Evolutionary conservation across 306 rosid genomes (phyloP).

Genomic region (Pyrus bretschneideri): DNA sequence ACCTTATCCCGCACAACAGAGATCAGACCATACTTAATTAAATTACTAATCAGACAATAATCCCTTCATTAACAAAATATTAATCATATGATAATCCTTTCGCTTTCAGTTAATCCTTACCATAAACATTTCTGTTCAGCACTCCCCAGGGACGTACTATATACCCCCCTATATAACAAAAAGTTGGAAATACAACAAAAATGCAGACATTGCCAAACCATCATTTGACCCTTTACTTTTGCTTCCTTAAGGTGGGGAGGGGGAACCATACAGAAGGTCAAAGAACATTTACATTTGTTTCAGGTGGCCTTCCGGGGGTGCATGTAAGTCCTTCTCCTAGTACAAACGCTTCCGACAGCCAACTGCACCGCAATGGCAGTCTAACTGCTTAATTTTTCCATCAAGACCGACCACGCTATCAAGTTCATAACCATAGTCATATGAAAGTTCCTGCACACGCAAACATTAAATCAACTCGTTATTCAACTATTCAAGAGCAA

Average conservation of each 20-base stretch:
- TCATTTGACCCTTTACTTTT: not conserved
- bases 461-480: not conserved
- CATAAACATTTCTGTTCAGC: not conserved
- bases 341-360: conserved; percentile 31
- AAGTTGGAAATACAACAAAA: not conserved
- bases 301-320: not conserved
- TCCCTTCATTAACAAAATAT: not conserved
- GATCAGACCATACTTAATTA: not conserved
- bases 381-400: conserved; percentile 19
- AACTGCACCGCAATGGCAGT: conserved; percentile 25
- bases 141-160: not conserved
- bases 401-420: conserved; percentile 27
- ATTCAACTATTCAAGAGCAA: not conserved
- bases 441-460: conserved; percentile 25
- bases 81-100: not conserved
- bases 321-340: not conserved
- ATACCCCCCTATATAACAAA: no score
- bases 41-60: not conserved
- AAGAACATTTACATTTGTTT: not conserved
- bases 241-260: not conserved
- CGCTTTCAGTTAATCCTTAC: not conserved
- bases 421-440: conserved; percentile 32
- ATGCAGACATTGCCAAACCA: not conserved
- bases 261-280: not conserved
- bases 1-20: not conserved